A percentile compares a stretch with the other conserved stretches of the same genome.
Evolutionary conservation across 1,284 basidiomycete genomes (phyloP).

Genomic region (Cerioporus squamosus): DNA sequence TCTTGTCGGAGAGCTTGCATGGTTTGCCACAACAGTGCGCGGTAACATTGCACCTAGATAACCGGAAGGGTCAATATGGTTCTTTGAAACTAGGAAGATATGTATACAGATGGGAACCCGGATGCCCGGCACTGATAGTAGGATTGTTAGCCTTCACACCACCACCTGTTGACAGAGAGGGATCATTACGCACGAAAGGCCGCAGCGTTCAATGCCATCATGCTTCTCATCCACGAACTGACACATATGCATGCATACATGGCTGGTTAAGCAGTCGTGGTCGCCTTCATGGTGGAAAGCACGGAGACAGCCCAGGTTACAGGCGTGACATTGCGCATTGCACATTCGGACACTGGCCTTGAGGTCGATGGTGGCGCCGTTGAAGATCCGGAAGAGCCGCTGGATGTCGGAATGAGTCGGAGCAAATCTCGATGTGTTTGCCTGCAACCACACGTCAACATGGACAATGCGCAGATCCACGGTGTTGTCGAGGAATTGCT

Average conservation of each 20-base stretch:
- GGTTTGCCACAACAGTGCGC: conserved; percentile 55
- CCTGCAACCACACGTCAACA: conserved; percentile 52
- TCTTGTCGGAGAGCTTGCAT: conserved; percentile 46
- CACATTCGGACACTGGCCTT: conserved; percentile 53
- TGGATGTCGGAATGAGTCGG: conserved; percentile 48
- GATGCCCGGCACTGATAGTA: conserved; percentile 54
- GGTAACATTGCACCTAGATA: conserved; percentile 49
- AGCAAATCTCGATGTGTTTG: conserved; percentile 50
- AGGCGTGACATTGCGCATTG: conserved; percentile 46
- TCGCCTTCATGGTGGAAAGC: conserved; percentile 46
- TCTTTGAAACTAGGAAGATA: neutral
- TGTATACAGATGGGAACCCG: conserved; percentile 33
- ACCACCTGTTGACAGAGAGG: too few species aligned
- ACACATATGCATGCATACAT: conserved; percentile 49
- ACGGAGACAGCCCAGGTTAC: conserved; percentile 53
- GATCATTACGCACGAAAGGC: conserved; percentile 44
- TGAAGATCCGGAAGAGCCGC: conserved; percentile 47
- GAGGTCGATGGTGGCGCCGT: conserved; percentile 46
- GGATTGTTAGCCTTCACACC: neutral
- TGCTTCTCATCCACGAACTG: conserved; percentile 44
- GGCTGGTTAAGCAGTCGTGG: conserved; percentile 55
- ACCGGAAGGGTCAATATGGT: neutral
- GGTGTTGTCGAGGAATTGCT: conserved; percentile 42
- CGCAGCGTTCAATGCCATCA: conserved; percentile 39
- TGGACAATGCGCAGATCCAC: conserved; percentile 46